Evolutionary conservation across 257 asterid species (phyloP).

Genomic region (Primulina eburnea): DNA sequence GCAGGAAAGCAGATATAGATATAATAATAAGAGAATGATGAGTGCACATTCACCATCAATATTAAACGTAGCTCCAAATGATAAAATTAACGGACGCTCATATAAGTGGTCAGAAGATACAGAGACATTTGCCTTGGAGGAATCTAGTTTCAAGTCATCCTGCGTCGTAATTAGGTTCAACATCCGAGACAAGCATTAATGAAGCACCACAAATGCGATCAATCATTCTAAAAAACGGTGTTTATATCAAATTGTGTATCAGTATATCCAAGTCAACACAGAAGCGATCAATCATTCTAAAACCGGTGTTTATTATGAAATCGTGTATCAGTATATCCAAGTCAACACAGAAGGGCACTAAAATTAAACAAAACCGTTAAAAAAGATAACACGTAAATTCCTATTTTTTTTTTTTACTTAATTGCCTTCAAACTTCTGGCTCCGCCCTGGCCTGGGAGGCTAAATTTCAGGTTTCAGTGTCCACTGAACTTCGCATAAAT

Average conservation of each 20-base stretch:
- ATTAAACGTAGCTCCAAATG: too few species aligned
- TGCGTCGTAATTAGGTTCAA: not conserved
- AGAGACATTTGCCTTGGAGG: not conserved
- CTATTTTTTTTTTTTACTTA: not conserved
- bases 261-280: not conserved
- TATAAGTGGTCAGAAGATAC: not conserved
- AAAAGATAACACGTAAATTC: not conserved
- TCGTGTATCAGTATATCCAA: not conserved
- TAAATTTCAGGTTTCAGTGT: not conserved
- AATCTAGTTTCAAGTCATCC: not conserved
- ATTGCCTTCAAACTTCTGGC: not conserved
- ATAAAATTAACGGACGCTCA: not conserved
- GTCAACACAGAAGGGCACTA: not conserved
- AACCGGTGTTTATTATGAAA: not conserved
- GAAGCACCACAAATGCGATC: not conserved
- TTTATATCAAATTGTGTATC: not conserved
- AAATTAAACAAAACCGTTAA: not conserved
- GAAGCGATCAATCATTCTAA: not conserved
- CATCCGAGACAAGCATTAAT: not conserved
- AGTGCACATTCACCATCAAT: too few species aligned
- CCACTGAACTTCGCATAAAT: not conserved
- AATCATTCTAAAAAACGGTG: not conserved
- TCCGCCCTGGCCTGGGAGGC: not conserved
- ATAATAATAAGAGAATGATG: too few species aligned
- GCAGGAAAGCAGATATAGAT: not conserved